Conservation (phyloP, 768 basidiomycete genomes). For the Leccinum rimulosum region DNA sequence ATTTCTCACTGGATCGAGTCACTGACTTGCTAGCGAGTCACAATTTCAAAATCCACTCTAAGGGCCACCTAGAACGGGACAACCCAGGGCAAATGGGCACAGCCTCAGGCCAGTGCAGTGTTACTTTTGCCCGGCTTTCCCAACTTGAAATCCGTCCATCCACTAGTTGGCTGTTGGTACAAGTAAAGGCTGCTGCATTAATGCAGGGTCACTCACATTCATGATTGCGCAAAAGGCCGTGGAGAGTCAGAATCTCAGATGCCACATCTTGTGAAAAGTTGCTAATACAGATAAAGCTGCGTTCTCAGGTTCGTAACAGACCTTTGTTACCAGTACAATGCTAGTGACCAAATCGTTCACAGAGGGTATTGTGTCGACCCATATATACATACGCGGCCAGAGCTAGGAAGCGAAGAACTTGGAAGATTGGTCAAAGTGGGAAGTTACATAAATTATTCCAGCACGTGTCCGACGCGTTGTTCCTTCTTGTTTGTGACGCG, state of each 20-base stretch:
- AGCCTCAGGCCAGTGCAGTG: background rate
- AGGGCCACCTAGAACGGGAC: background rate
- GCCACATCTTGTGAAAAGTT: background rate
- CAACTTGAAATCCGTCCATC: background rate
- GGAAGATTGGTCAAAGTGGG: background rate
- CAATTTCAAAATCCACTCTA: background rate
- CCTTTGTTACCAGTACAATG: background rate
- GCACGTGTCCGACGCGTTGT: conserved; percentile 20
- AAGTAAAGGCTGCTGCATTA: background rate
- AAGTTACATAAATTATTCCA: background rate
- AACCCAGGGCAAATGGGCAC: background rate
- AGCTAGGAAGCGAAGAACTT: background rate
- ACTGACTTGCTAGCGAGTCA: background rate
- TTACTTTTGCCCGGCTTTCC: background rate
- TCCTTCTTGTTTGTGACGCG: conserved; percentile 1
- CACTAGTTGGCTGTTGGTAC: background rate
- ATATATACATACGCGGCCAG: too few species aligned
- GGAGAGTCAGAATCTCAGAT: background rate
- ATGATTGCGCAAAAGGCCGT: background rate
- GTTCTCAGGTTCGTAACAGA: background rate
- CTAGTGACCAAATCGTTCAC: background rate
- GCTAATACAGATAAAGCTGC: background rate
- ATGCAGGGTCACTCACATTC: background rate
- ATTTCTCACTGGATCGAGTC: background rate
- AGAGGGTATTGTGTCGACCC: background rate